A percentile compares a stretch with the other conserved stretches of the same genome.
phyloP scores from a whole-genome alignment of 352 stramenopile species.

The Phytopythium delawarense region DNA sequence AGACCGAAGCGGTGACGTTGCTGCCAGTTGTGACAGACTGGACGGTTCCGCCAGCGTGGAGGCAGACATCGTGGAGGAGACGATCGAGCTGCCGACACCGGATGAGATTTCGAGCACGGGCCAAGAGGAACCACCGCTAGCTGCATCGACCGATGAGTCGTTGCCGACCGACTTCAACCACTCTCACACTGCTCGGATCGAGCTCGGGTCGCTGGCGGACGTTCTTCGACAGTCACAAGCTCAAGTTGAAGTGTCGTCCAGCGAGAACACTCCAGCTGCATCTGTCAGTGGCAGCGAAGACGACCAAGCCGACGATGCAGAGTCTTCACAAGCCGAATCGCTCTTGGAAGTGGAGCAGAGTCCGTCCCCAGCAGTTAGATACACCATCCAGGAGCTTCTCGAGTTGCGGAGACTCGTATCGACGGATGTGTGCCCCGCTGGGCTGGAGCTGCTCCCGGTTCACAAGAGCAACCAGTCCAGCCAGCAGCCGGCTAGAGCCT shows the following conservation, averaged over 20 bases:
- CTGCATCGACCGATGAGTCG: not conserved
- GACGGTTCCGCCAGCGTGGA: not conserved
- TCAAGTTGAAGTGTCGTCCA: not conserved
- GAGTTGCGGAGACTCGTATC: not conserved
- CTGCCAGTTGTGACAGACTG: no score
- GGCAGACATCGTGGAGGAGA: not conserved
- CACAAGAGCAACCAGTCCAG: slow-evolving; percentile 2
- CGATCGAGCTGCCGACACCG: not conserved
- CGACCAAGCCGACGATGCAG: not conserved
- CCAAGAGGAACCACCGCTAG: not conserved
- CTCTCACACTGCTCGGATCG: not conserved
- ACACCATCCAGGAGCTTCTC: slow-evolving; percentile 4
- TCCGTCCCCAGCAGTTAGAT: not conserved
- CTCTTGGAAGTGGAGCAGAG: not conserved
- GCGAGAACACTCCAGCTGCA: not conserved
- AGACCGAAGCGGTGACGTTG: not conserved
- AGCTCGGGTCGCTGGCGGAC: slow-evolving; percentile 1
- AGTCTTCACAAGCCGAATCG: not conserved
- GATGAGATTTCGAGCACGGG: not conserved
- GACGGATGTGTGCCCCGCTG: not conserved
- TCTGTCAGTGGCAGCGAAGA: not conserved
- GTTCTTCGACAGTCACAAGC: not conserved
- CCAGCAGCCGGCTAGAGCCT: not conserved
- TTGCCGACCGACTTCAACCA: not conserved
- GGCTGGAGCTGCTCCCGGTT: slow-evolving; percentile 1